A percentile compares a stretch with the other conserved stretches of the same genome.
phyloP scores from a whole-genome alignment of 208 protist species.

The Naegleria gruberi region DNA sequence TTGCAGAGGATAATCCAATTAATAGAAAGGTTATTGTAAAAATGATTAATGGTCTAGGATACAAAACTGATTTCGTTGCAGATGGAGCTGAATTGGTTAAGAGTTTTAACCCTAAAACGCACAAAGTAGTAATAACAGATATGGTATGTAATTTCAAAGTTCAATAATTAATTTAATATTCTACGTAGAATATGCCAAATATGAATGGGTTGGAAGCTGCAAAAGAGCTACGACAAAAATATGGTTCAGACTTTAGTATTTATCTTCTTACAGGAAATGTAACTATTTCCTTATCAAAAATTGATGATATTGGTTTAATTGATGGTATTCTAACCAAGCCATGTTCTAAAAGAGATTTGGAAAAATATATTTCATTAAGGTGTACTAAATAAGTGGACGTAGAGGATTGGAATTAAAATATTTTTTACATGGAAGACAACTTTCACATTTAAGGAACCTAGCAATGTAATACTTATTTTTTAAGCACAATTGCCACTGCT shows the following conservation, averaged over 20 bases:
- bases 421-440: no score
- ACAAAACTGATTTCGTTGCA: neutral
- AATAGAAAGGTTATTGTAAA: neutral
- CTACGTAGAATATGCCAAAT: neutral
- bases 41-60: neutral
- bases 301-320: no score
- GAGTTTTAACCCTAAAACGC: neutral
- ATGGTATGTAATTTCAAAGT: no score
- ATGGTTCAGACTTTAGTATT: neutral
- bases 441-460: no score
- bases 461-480: no score
- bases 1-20: neutral
- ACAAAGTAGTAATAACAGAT: neutral
- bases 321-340: neutral
- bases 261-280: neutral
- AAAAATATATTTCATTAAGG: no score
- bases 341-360: neutral
- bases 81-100: neutral
- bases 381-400: no score
- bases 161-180: no score
- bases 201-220: neutral
- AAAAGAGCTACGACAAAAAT: neutral
- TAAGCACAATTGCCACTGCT: no score
- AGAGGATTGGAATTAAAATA: no score
- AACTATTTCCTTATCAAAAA: no score